Evolutionary conservation across 176 grass and related monocot species (phyloP), one percentile per base, ranked within the genome.

Genomic region (Triticum timopheevii): DNA sequence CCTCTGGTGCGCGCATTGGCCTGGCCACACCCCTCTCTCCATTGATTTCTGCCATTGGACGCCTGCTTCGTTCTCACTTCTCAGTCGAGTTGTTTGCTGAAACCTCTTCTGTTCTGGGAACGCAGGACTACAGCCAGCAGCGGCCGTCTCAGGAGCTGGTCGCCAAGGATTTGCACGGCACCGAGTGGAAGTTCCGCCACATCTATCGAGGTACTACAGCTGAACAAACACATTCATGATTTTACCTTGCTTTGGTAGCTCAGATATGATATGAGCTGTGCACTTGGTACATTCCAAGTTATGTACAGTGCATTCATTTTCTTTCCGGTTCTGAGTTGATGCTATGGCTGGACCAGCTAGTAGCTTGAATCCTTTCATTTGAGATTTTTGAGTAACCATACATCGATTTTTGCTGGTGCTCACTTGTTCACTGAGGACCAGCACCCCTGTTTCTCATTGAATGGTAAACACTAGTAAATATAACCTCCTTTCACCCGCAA

Each of bases 101-200:
- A 86, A 40, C 6, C 4, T 11, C 15, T 61, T 16, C n/a, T 3
- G 27, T 90, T 81, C 79, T 22, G 44, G 58, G 6, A 10, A 42
- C 62, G 30, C 86, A 99, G 97, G 97, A 99, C 78, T 99, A 99
- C 79, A 93, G 87, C 71, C 92, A 94, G 87, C 97, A 97, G 82
- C 90, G 97, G 56, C 97, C 97, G 78, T 99, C 92, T 4, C 97
- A 99, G 86, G 97, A 99, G 78, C 97, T 99, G 72, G 76, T 94
- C 59, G 97, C 97, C 16, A 94, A 96, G 90, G 97, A 99, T 89
- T 93, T 99, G 90, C 97, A 97, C 87, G 92, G 97, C 69, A 93
- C 87, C 0, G 92, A 92, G 61, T 99, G 97, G 97, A 94, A 78
- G 83, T 99, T 99, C 89, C 97, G 97, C 76, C 97, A 99, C 83